Evolutionary conservation across 805 yeast genomes (phyloP).

Genomic region (Candida rishiriensis): DNA sequence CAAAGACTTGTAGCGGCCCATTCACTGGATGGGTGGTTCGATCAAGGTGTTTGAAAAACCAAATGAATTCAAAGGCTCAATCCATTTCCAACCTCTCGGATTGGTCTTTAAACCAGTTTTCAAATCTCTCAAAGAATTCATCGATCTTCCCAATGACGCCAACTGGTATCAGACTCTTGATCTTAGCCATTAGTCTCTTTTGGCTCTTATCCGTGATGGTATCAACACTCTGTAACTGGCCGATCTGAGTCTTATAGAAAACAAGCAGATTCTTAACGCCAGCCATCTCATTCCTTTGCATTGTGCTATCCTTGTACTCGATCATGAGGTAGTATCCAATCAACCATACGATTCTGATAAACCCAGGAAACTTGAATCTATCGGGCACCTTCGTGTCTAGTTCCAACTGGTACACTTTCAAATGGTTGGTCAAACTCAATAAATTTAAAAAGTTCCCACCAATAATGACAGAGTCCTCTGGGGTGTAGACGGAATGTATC

Average conservation of each 20-base stretch:
- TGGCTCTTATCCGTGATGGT: conserved; percentile 10
- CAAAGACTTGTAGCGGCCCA: no score
- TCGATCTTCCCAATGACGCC: conserved; percentile 22
- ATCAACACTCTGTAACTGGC: conserved; percentile 9
- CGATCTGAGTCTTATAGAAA: conserved; percentile 22
- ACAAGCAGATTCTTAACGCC: conserved; percentile 17
- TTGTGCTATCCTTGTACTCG: background rate
- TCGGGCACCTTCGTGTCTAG: conserved; percentile 65
- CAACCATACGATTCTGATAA: conserved; percentile 66
- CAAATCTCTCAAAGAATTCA: conserved; percentile 19
- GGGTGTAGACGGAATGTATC: conserved; percentile 89
- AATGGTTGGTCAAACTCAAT: conserved; percentile 57
- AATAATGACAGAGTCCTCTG: conserved; percentile 71
- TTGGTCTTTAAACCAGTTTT: conserved; percentile 14
- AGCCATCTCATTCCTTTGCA: background rate
- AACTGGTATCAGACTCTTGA: conserved; percentile 18
- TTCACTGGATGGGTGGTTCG: no score
- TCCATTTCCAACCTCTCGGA: background rate
- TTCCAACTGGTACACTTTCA: conserved; percentile 61
- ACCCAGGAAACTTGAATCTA: conserved; percentile 74
- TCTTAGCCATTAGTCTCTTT: conserved; percentile 11
- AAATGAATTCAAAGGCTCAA: no score
- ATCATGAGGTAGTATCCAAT: conserved; percentile 42
- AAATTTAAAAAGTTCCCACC: conserved; percentile 85
- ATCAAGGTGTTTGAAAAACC: no score